Base-by-base conservation (phyloP, 2,329 filamentous ascomycete species). In the Dactylellina drechsleri region DNA sequence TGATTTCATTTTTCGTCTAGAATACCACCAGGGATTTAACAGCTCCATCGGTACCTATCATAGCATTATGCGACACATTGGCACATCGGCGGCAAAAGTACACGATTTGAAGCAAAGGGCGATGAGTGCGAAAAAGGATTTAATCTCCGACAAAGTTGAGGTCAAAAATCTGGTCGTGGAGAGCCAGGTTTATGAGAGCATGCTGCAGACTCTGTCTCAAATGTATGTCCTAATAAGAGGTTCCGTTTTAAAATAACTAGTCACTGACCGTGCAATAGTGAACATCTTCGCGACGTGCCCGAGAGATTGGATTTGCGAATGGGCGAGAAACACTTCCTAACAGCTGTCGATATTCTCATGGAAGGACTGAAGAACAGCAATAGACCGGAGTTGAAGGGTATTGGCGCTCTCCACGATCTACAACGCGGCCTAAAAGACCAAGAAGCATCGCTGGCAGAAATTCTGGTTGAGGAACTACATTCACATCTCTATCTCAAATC, bases 1-100 rank as follows among this genome's bases (percentile, higher is more conserved):
- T 58, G 66, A 75, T 49, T 41, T 23, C 49, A 47, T 52, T 60
- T 62, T 16, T 54, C 52, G 31, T 36, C 23, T 71, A 86, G 94
- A 99, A 83, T 94, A 99, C 81, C 94, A 99, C 81, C 95, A 99
- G 82, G 96, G 95, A 54, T 99, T 99, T 86, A 99, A 98, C 83
- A 97, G 92, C 82, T 97, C 94, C 59, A 98, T 99, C 77, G 95
- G 94, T 82, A 98, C 94, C 18, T 99, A 98, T 81, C 96, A 99
- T 85, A 97, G 96, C 83, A 99, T 99, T 76, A 95, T 99, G 82
- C 89, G 90, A 61, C 97, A 92, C 82, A 95, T 99, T 77, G 91
- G 94, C 79, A 86, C 88, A 59, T 97, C 93, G 15, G 95, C 99
- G 82, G 89, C 89, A 79, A 89, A 92, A 74, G 92, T 99, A 64